Base-by-base conservation (phyloP, 768 basidiomycete genomes). In the Pleurotus eryngii region DNA sequence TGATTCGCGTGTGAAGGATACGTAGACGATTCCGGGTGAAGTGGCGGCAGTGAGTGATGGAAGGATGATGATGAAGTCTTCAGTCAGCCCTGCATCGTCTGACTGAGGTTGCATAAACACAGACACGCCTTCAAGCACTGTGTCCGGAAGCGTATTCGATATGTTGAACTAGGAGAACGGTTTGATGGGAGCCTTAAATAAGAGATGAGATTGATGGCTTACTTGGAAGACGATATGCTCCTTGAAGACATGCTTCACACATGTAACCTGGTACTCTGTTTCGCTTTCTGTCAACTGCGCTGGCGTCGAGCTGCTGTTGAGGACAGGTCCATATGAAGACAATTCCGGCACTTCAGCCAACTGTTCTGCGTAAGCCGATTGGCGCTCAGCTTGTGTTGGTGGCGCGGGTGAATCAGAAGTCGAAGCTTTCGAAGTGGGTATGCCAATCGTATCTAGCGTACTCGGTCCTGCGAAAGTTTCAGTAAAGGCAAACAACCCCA, bases 221-320 rank as follows among this genome's bases (percentile, higher is more conserved):
- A 92, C 94, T 83, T 96, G 96, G 86, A 99, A 98, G 42, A 99
- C 95, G 58, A 98, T 70, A 68, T 98, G 92, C 59, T 94, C 92
- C 68, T 86, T 87, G 82, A 94, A 99, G 57, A 98, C 84, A 70
- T 99, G 97, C 75, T 98, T 98, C 72, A 97, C 92, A 64, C 92
- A 92, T 8, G 90, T 86, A 47, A 98, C 96, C 67, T 97, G 94
- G 68, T 98, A 99, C 74, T 98, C 97, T 3, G 95, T 98, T 74
- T 98, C 97, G 65, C 84, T 90, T 74, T 99, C 97, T 12, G 97
- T 98, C 57, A 98, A 85, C 60, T 89, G 90, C 20, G 81, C 74
- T 9, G 89, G 86, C 63, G 86, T 91, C 38, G 81, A 61, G 61
- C 85, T 91, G 79, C 93, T 98, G 73, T 88, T 93, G 67, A 95